Conservation (phyloP, 1,284 basidiomycete species). For the Mycena sp. region DNA sequence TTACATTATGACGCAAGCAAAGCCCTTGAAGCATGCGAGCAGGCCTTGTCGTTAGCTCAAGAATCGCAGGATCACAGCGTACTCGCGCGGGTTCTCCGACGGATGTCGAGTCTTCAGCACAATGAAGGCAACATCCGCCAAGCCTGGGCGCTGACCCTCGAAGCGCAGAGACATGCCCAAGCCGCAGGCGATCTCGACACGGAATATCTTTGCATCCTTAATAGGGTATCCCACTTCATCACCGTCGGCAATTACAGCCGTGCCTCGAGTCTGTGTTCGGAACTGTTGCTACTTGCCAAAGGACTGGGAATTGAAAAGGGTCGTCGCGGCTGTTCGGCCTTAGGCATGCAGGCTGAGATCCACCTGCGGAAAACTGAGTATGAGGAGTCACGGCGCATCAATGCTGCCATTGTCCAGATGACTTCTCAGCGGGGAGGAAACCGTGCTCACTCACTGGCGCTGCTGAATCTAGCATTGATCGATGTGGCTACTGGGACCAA, state of each 20-base stretch:
- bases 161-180: neutral
- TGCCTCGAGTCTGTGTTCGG: neutral
- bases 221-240: neutral
- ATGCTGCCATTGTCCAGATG: too few species aligned
- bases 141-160: neutral
- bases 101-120: neutral
- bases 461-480: too few species aligned
- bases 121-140: neutral
- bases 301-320: neutral
- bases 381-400: too few species aligned
- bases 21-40: neutral
- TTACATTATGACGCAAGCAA: neutral
- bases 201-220: neutral
- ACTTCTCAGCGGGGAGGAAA: too few species aligned
- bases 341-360: neutral
- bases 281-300: neutral
- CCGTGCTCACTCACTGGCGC: too few species aligned
- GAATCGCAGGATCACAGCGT: neutral
- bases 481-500: too few species aligned
- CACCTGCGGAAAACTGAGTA: conserved; percentile 9
- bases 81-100: neutral
- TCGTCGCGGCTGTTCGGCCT: neutral
- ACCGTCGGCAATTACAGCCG: neutral
- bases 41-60: neutral
- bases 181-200: neutral